Evolutionary conservation across 2,329 filamentous ascomycete species (phyloP), one percentile per base, ranked within the genome.

Genomic region (Fusarium buxicola): DNA sequence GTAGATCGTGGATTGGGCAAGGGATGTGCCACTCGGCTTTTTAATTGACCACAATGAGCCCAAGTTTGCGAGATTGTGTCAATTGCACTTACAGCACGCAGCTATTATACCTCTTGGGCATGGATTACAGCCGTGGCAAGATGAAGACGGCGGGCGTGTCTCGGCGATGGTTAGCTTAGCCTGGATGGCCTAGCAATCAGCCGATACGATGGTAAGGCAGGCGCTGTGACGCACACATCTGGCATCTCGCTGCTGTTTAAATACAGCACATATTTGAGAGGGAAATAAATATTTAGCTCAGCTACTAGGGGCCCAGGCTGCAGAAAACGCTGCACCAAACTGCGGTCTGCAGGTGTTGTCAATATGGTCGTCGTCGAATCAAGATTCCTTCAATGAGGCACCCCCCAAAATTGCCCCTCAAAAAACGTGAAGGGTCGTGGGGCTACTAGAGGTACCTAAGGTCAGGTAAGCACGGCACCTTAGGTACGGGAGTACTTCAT

Each of bases 291-390:
- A 44, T 36, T 60, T 21, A 44, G 49, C 39, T 57, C 41, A 46
- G 54, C 41, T 53, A 46, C 21, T 46, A 46, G 45, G 55, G 45
- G 27, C 30, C 47, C 36, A 48, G 57, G 40, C 51, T 60, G 60
- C 54, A 64, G 60, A 52, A 54, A 60, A 66, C 52, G 63, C 41
- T 70, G 56, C 50, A 34, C 48, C 28, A 44, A 28, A 24, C 21
- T 35, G 27, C 40, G 27, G 38, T 41, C 56, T 60, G 52, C 52
- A 58, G 30, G 57, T 65, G 56, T 56, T 69, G 60, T 69, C 60
- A 57, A 57, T 6, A 21, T 21, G 21, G 46, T 66, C 52, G 66
- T 68, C 61, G 68, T 70, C 68, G 64, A 69, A 70, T 70, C 68
- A 69, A 70, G 69, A 71, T 66, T 68, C 57, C 61, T 38, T 59